These are phyloP conservation scores for Zygoascus ofunaensis DNA, from an alignment of 805 yeast genomes.

Conservation along the genomic window DNA sequence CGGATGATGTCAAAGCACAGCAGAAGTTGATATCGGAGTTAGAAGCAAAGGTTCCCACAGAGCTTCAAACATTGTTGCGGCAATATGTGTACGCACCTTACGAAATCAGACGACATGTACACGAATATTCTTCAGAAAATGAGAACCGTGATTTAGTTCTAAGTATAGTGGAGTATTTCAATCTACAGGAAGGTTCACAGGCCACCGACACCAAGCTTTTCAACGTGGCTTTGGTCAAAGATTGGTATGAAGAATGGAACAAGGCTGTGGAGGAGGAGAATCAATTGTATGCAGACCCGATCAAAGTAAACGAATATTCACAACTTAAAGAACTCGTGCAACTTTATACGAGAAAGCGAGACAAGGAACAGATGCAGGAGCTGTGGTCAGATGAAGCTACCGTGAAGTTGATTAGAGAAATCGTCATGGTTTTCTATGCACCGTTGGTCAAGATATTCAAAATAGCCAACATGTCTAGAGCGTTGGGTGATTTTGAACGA, in stretches of 20 bases:
- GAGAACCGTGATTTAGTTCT: slow-evolving; percentile 21
- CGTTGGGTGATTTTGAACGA: slow-evolving; percentile 52
- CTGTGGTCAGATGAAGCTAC: slow-evolving; percentile 82
- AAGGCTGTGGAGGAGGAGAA: slow-evolving; percentile 21
- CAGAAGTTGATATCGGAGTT: slow-evolving; percentile 44
- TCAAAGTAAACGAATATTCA: slow-evolving; percentile 39
- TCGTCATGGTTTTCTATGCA: slow-evolving; percentile 62
- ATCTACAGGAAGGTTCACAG: neutral
- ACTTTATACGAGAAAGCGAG: slow-evolving; percentile 57
- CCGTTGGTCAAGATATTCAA: slow-evolving; percentile 64
- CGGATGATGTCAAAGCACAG: slow-evolving; percentile 64
- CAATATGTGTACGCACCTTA: slow-evolving; percentile 10
- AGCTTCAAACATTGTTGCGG: slow-evolving; percentile 18
- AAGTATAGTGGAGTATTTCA: slow-evolving; percentile 1
- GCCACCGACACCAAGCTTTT: neutral
- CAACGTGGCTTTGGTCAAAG: slow-evolving; percentile 9
- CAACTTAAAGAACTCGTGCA: slow-evolving; percentile 54
- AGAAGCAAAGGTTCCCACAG: slow-evolving; percentile 31
- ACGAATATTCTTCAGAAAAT: slow-evolving; percentile 25
- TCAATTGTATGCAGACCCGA: slow-evolving; percentile 17
- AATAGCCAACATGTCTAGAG: slow-evolving; percentile 54
- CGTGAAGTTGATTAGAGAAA: slow-evolving; percentile 61
- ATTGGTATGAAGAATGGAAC: slow-evolving; percentile 31
- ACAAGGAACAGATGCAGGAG: slow-evolving; percentile 64
- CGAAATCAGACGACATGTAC: slow-evolving; percentile 25